phyloP scores from a whole-genome alignment of 495 filamentous ascomycete genomes.

The Trichoderma gamsii region DNA sequence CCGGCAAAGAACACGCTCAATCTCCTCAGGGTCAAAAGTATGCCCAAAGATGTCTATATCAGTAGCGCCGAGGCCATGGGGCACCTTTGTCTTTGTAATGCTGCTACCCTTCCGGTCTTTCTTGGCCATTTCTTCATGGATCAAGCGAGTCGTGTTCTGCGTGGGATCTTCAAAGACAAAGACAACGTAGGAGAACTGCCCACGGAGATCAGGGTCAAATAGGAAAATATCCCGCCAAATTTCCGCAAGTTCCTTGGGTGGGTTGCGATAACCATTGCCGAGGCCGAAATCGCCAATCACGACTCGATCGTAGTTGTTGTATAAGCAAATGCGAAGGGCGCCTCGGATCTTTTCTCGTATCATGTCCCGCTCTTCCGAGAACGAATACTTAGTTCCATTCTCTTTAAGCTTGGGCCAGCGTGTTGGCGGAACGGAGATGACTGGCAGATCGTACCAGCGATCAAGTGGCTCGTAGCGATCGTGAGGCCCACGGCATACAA shows the following conservation, averaged over 20 bases:
- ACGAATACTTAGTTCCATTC: constrained; percentile 59
- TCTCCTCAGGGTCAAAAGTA: constrained; percentile 36
- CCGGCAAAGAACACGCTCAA: constrained; percentile 34
- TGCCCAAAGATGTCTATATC: constrained; percentile 40
- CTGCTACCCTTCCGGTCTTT: constrained; percentile 32
- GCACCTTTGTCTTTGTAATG: constrained; percentile 30
- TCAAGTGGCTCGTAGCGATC: constrained; percentile 42
- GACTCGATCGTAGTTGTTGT: constrained; percentile 50
- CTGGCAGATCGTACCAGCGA: constrained; percentile 49
- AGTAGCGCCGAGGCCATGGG: constrained; percentile 28
- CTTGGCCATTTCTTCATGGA: constrained; percentile 43
- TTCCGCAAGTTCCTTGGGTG: constrained; percentile 56
- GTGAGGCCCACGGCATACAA: constrained; percentile 44
- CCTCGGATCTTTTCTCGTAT: constrained; percentile 66
- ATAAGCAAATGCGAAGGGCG: constrained; percentile 60
- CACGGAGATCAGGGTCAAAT: constrained; percentile 58
- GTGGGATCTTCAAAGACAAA: constrained; percentile 58
- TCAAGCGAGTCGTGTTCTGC: constrained; percentile 40
- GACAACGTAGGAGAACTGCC: constrained; percentile 60
- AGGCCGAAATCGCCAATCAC: constrained; percentile 67
- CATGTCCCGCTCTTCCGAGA: constrained; percentile 59
- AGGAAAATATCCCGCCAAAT: constrained; percentile 65
- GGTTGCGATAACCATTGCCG: constrained; percentile 64
- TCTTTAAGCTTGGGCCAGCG: constrained; percentile 64
- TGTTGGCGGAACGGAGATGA: constrained; percentile 66